Evolutionary conservation across 1,284 basidiomycete genomes (phyloP).

Genomic region (Ceratobasidium papillatum): DNA sequence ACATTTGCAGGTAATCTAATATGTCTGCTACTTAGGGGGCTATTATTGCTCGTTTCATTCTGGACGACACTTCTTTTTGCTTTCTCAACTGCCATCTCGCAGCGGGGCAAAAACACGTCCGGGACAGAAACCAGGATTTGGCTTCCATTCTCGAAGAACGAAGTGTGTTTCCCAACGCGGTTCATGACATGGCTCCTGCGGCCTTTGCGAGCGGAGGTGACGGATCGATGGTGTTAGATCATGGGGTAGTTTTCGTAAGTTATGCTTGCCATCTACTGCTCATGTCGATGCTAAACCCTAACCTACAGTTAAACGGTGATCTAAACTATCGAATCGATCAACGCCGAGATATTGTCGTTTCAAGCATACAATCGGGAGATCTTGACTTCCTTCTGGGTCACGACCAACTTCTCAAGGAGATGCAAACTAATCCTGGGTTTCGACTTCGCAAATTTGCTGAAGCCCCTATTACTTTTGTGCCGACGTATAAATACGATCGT

Average conservation of each 20-base stretch:
- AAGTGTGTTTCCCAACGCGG: slow-evolving; percentile 66
- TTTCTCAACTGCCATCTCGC: slow-evolving; percentile 97
- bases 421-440: slow-evolving; percentile 85
- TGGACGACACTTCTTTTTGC: slow-evolving; percentile 92
- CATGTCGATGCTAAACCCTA: slow-evolving; percentile 1
- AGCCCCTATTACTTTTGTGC: slow-evolving; percentile 80
- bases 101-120: slow-evolving; percentile 86
- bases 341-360: slow-evolving; percentile 80
- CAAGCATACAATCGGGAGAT: slow-evolving; percentile 72
- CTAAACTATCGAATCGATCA: slow-evolving; percentile 96
- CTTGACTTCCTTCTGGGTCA: slow-evolving; percentile 71
- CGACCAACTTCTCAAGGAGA: slow-evolving; percentile 91
- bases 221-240: slow-evolving; percentile 93
- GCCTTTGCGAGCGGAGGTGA: slow-evolving; percentile 91
- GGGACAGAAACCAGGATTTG: slow-evolving; percentile 86
- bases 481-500: slow-evolving; percentile 97
- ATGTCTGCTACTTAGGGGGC: slow-evolving; percentile 68
- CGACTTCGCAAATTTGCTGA: slow-evolving; percentile 86
- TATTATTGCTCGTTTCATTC: slow-evolving; percentile 86
- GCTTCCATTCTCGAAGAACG: slow-evolving; percentile 86
- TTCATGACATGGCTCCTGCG: slow-evolving; percentile 58
- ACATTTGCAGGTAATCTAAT: background rate
- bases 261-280: slow-evolving; percentile 35
- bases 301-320: slow-evolving; percentile 73
- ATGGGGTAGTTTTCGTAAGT: slow-evolving; percentile 91